These are phyloP conservation scores for Athelia psychrophila DNA, from an alignment of 1,284 basidiomycete genomes.

Conservation along the genomic window DNA sequence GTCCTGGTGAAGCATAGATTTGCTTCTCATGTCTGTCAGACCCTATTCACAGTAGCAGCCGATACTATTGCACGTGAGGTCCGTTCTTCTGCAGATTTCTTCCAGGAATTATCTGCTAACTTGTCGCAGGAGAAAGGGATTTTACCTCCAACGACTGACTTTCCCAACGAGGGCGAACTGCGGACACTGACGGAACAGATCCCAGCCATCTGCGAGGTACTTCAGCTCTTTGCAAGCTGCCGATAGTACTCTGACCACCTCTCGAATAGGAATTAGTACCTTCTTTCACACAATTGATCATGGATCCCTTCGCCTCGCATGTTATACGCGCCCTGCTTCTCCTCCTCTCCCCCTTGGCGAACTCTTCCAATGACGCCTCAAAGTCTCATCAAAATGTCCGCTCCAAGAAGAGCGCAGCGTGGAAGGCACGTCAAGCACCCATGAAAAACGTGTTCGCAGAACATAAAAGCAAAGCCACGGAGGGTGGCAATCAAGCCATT, in stretches of 20 bases:
- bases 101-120: background rate
- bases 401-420: conserved; percentile 75
- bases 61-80: conserved; percentile 85
- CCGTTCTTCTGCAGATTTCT: background rate
- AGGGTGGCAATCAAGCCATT: conserved; percentile 24
- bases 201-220: conserved; percentile 62
- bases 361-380: conserved; percentile 31
- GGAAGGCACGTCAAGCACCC: conserved; percentile 72
- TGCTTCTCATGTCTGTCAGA: conserved; percentile 92
- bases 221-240: conserved; percentile 16
- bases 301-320: conserved; percentile 87
- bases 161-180: conserved; percentile 60
- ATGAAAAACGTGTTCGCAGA: conserved; percentile 70
- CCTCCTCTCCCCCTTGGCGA: conserved; percentile 61
- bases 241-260: conserved; percentile 2
- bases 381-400: conserved; percentile 36
- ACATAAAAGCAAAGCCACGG: conserved; percentile 30
- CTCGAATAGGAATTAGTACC: conserved; percentile 64
- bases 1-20: conserved; percentile 77
- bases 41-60: conserved; percentile 71
- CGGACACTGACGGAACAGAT: conserved; percentile 72
- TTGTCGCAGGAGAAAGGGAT: conserved; percentile 57
- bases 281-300: conserved; percentile 59
- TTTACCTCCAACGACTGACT: conserved; percentile 48
- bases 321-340: conserved; percentile 78